phyloP scores from a whole-genome alignment of 2,329 filamentous ascomycete genomes.

The Colletotrichum sp. region DNA sequence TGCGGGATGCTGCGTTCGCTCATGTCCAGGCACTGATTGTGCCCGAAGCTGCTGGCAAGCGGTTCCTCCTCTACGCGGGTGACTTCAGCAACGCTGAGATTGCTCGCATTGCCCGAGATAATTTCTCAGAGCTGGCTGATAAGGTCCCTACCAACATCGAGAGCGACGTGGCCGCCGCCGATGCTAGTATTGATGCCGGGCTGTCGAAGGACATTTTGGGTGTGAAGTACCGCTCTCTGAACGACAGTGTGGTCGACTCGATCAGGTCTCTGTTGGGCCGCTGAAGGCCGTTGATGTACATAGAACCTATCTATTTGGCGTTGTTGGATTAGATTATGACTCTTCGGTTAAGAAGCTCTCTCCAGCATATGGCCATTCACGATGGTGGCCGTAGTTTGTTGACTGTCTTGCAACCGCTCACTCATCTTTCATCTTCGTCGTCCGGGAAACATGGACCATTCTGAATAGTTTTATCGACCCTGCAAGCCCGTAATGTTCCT shows the following conservation, averaged over 20 bases:
- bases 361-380: too few species aligned
- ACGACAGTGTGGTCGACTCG: background rate
- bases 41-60: background rate
- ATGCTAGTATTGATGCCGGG: background rate
- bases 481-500: background rate
- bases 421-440: background rate
- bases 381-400: too few species aligned
- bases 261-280: background rate
- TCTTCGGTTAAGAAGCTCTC: background rate
- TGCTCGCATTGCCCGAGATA: background rate
- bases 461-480: background rate
- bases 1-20: background rate
- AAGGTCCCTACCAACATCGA: background rate
- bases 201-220: background rate
- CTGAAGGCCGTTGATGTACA: background rate
- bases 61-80: background rate
- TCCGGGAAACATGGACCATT: background rate
- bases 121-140: background rate
- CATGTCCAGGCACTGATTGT: background rate
- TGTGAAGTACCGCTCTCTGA: background rate
- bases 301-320: background rate
- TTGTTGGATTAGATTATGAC: too few species aligned
- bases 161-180: background rate
- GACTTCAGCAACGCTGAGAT: background rate
- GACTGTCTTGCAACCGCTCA: background rate